Evolutionary conservation across 352 stramenopile species (phyloP), one percentile per base, ranked within the genome.

Genomic region (Halophytophthora polymorphica): DNA sequence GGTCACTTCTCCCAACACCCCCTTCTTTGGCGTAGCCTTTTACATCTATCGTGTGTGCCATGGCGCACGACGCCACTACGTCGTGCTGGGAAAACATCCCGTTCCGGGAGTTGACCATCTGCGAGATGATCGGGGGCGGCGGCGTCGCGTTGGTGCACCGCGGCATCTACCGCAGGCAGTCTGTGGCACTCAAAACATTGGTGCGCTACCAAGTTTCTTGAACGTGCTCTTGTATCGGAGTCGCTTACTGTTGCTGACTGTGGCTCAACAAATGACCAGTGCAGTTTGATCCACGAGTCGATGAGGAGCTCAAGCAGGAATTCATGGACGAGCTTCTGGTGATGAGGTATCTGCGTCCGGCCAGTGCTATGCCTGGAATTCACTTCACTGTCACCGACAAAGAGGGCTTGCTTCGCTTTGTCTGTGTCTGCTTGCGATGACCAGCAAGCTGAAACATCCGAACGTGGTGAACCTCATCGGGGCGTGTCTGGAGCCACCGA

Each of bases 271-370:
- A 40, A 31, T 22, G 18, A 10, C 17, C 36, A 29, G 45, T 42
- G 34, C 48, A 90, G 85, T 96, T 96, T 62, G 81, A 96, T 58
- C 77, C 83, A 14, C 72, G 88, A 4, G 73, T 97, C 35, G 84
- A 96, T 53, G 69, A 83, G 21, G 70, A 65, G 1, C 69, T 97
- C 15, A 96, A 95, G 58, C 67, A 93, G 45, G 90, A 97, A 54
- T 97, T 95, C 53, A 89, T 97, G 86, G 88, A 97, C 53, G 90
- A 97, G 60, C 61, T 97, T n/a, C 71, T 94, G 7, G 83, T 97
- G 4, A 94, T 97, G 76, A 92, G 77, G 71, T 90, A 13, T 23
- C 14, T 61, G 66, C 83, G 40, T 7, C n/a, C 25, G 12, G 12
- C 15, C 19, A 35, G 3, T 39, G 33, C 1, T 6, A n/a, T 42